These are phyloP conservation scores for Xylariaceae sp. DNA, from an alignment of 2,329 filamentous ascomycete genomes.

Conservation along the genomic window DNA sequence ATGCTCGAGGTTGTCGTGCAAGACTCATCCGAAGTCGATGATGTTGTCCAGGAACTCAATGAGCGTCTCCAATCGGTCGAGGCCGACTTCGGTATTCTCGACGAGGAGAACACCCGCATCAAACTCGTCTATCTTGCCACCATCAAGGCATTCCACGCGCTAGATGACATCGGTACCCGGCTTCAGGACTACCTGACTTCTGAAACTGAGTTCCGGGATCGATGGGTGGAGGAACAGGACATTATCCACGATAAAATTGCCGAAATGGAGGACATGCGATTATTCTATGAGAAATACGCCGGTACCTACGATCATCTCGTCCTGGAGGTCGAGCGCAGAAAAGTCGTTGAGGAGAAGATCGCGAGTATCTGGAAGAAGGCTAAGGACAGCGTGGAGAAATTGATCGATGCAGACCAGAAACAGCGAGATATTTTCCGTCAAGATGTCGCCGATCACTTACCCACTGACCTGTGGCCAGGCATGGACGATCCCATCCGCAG, in stretches of 20 bases:
- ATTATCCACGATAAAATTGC: slow-evolving; percentile 64
- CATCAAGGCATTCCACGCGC: slow-evolving; percentile 57
- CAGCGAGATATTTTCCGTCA: slow-evolving; percentile 75
- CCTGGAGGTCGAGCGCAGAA: slow-evolving; percentile 75
- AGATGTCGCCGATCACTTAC: slow-evolving; percentile 81
- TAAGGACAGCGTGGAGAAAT: slow-evolving; percentile 67
- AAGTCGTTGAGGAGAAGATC: slow-evolving; percentile 68
- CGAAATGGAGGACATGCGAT: slow-evolving; percentile 71
- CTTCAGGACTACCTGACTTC: slow-evolving; percentile 63
- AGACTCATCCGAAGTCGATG: slow-evolving; percentile 64
- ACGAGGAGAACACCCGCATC: slow-evolving; percentile 57
- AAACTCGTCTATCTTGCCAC: slow-evolving; percentile 54
- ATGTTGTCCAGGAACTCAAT: slow-evolving; percentile 66
- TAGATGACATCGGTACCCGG: slow-evolving; percentile 65
- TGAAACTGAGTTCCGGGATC: slow-evolving; percentile 57
- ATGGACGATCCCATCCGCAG: slow-evolving; percentile 57
- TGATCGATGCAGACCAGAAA: slow-evolving; percentile 68
- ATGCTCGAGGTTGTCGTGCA: slow-evolving; percentile 78
- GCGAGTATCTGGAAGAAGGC: slow-evolving; percentile 73
- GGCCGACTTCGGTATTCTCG: slow-evolving; percentile 59
- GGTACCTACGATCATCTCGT: slow-evolving; percentile 80
- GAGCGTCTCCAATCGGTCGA: slow-evolving; percentile 77
- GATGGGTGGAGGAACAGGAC: slow-evolving; percentile 73
- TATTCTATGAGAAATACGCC: slow-evolving; percentile 86
- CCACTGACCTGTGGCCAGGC: slow-evolving; percentile 81